A percentile compares a stretch with the other conserved stretches of the same genome.
Conservation (phyloP, 2,329 filamentous ascomycete genomes). For the Cordyceps cicadae region DNA sequence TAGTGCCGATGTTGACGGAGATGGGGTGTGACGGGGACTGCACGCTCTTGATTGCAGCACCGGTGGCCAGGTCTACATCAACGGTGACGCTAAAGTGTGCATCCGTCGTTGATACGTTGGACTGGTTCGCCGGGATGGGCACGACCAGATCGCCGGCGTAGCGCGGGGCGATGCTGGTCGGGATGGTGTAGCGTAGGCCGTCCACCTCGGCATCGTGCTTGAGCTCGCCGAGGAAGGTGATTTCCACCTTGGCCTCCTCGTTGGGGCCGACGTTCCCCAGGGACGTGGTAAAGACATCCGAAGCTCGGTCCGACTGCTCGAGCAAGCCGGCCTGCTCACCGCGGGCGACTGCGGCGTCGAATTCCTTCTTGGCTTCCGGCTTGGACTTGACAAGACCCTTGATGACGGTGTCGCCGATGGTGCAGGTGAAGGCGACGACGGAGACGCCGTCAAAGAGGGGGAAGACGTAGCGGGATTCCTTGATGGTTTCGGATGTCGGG, state of each 20-base stretch:
- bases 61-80: conserved; percentile 39
- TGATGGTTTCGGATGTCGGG: conserved; percentile 23
- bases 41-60: conserved; percentile 50
- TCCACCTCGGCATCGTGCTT: conserved; percentile 64
- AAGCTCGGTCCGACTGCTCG: conserved; percentile 49
- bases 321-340: conserved; percentile 58
- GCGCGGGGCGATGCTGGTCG: conserved; percentile 57
- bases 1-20: conserved; percentile 53
- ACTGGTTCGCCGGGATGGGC: neutral
- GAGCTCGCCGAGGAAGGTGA: conserved; percentile 61
- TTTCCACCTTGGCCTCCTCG: conserved; percentile 48
- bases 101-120: neutral
- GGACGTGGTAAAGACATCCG: conserved; percentile 60
- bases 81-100: conserved; percentile 21
- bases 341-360: conserved; percentile 46
- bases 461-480: conserved; percentile 56
- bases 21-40: conserved; percentile 63
- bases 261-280: conserved; percentile 59
- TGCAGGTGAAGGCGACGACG: conserved; percentile 59
- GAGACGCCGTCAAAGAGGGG: conserved; percentile 66
- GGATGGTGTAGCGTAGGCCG: conserved; percentile 61
- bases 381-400: conserved; percentile 60
- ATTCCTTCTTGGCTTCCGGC: conserved; percentile 51
- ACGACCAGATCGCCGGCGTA: conserved; percentile 39
- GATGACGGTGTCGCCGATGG: conserved; percentile 51